Evolutionary conservation across 2,329 filamentous ascomycete species (phyloP).

Genomic region (Tolypocladium pustulatum): DNA sequence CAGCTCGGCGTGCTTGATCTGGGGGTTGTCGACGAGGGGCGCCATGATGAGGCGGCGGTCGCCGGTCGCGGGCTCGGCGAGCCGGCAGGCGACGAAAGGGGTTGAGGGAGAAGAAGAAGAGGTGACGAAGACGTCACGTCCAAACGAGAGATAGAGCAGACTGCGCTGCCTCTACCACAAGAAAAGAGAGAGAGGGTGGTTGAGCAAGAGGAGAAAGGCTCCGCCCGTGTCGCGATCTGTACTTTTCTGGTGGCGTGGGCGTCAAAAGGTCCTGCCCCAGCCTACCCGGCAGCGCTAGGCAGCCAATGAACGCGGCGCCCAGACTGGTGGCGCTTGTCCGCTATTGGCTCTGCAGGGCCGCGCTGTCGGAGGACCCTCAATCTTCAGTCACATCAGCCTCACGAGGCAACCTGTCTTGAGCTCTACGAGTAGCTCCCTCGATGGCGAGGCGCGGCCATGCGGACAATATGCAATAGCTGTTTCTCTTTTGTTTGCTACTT

Average conservation of each 20-base stretch:
- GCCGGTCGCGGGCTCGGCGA: not conserved
- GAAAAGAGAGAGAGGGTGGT: not conserved
- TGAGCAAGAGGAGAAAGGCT: not conserved
- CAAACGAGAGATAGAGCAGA: not conserved
- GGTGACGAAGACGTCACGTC: not conserved
- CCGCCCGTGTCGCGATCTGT: not conserved
- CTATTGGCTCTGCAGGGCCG: not conserved
- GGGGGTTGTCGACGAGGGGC: slow-evolving; percentile 80
- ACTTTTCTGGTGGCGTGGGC: not conserved
- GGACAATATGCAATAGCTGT: no score
- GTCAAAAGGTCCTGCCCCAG: not conserved
- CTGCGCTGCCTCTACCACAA: not conserved
- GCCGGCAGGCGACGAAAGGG: not conserved
- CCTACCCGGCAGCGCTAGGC: not conserved
- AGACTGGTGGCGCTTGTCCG: not conserved
- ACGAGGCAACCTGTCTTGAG: no score
- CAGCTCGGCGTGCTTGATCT: slow-evolving; percentile 80
- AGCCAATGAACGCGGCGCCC: not conserved
- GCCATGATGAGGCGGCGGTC: slow-evolving; percentile 37
- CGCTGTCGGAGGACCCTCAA: not conserved
- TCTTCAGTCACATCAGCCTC: not conserved
- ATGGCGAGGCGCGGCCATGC: no score
- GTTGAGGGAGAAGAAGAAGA: not conserved
- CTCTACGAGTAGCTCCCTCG: no score
- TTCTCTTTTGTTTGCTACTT: no score